A percentile compares a stretch with the other conserved stretches of the same genome.
These are phyloP conservation scores for Penicillium sp. DNA, from an alignment of 2,329 filamentous ascomycete species.

Conservation along the genomic window DNA sequence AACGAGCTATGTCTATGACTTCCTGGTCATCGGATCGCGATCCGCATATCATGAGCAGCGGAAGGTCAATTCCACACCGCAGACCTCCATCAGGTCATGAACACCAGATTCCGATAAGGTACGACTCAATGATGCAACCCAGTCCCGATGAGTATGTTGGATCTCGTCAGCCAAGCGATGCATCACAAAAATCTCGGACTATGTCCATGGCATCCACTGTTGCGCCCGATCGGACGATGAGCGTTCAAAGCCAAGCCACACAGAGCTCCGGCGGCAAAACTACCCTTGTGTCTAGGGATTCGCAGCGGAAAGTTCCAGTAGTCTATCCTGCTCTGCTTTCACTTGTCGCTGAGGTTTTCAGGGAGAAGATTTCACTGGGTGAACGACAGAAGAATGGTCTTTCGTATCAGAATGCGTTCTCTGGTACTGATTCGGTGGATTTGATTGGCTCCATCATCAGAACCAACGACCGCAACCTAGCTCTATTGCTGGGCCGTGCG, in stretches of 20 bases:
- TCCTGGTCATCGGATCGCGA: constrained; percentile 74
- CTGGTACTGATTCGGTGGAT: constrained; percentile 91
- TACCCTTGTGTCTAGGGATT: constrained; percentile 57
- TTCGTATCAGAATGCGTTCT: constrained; percentile 96
- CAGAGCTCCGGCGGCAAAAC: constrained; percentile 50
- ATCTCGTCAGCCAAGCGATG: constrained; percentile 45
- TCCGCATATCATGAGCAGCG: constrained; percentile 79
- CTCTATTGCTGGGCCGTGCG: constrained; percentile 82
- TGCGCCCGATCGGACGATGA: constrained; percentile 58
- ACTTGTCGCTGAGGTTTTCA: constrained; percentile 88
- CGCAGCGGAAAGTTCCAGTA: constrained; percentile 70
- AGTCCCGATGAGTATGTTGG: constrained; percentile 39
- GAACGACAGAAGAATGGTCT: constrained; percentile 95
- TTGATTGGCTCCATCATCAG: constrained; percentile 95
- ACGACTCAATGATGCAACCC: constrained; percentile 44
- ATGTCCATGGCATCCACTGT: constrained; percentile 86
- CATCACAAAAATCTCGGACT: constrained; percentile 55
- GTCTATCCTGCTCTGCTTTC: constrained; percentile 94
- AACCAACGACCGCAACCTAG: constrained; percentile 92
- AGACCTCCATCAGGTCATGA: constrained; percentile 56
- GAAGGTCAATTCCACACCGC: constrained; percentile 81
- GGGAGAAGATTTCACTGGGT: constrained; percentile 78
- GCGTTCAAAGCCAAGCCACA: constrained; percentile 55
- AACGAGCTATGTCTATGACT: constrained; percentile 94
- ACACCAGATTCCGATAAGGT: constrained; percentile 26